Evolutionary conservation across 2,329 filamentous ascomycete species (phyloP), one percentile per base, ranked within the genome.

Genomic region (Laburnicola sp.): DNA sequence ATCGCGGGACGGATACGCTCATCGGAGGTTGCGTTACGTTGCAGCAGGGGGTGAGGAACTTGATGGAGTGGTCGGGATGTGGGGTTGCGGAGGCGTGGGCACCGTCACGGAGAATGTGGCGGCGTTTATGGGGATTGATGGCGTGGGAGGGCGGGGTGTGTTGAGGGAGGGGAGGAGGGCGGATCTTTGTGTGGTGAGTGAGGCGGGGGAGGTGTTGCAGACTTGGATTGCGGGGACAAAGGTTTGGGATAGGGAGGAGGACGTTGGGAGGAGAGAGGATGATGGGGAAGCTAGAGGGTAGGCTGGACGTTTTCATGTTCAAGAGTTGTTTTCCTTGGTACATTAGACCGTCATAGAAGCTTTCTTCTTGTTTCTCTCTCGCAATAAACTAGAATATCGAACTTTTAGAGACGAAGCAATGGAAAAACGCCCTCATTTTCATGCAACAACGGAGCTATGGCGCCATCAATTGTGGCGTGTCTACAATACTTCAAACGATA

Each of bases 1-100:
- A 81, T 82, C 38, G 75, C 77, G 10, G 77, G 2, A 82, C 79
- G 0, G 75, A 82, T 8, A 83, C 80, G 7, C 62, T 83, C 46
- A 77, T 82, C 25, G 81, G 80, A 0, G 79, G 79, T 1, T 81
- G 79, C 56, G 78, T 79, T 28, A 71, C 73, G 3, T 59, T 84
- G 48, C 75, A 80, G 48, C 72, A 81, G 50, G 79, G 78, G 51
- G 75, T 83, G 10, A 67, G 75, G 41, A 82, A 80, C 56, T 52
- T 79, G 50, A 73, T 77, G 63, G 51, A 60, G 44, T 80, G 77
- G 75, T 74, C 60, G 53, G 78, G 76, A 3, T 79, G 77, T 57
- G 67, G 64, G 21, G 64, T 81, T 39, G 75, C 78, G 2, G 73
- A 78, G 59, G 79, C 78, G 78, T 80, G 43, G 62, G 71, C 34